phyloP scores from a whole-genome alignment of 2,329 filamentous ascomycete genomes.

The Hawksworthiomyces lignivorus region DNA sequence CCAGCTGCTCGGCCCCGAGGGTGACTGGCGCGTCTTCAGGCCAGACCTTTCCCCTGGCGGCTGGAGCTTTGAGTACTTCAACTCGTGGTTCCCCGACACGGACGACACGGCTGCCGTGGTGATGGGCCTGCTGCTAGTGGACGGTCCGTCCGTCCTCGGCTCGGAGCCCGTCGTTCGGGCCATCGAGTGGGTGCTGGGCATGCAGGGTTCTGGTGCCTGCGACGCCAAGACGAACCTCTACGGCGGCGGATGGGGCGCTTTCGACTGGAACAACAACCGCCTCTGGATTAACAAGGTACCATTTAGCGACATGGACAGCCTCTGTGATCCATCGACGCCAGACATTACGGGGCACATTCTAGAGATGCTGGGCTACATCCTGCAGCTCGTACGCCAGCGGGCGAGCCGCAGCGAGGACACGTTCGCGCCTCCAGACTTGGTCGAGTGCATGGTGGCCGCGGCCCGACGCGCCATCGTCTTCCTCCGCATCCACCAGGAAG shows the following conservation, averaged over 20 bases:
- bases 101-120: constrained; percentile 26
- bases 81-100: constrained; percentile 25
- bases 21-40: constrained; percentile 23
- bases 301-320: constrained; percentile 27
- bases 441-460: constrained; percentile 1
- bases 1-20: constrained; percentile 19
- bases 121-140: constrained; percentile 21
- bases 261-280: constrained; percentile 26
- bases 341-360: constrained; percentile 26
- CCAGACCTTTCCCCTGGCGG: constrained; percentile 19
- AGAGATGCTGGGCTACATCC: constrained; percentile 10
- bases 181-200: constrained; percentile 23
- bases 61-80: constrained; percentile 24
- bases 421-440: background rate
- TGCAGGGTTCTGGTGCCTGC: constrained; percentile 18
- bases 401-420: background rate
- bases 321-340: constrained; percentile 25
- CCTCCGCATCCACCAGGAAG: constrained; percentile 19
- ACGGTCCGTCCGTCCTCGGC: constrained; percentile 5
- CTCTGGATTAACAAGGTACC: constrained; percentile 26
- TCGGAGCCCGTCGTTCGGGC: constrained; percentile 6
- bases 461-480: constrained; percentile 18
- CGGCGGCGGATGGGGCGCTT: constrained; percentile 29
- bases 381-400: constrained; percentile 1
- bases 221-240: constrained; percentile 12